These are phyloP conservation scores for Lachnellula suecica DNA, from an alignment of 2,329 filamentous ascomycete genomes.

Conservation along the genomic window DNA sequence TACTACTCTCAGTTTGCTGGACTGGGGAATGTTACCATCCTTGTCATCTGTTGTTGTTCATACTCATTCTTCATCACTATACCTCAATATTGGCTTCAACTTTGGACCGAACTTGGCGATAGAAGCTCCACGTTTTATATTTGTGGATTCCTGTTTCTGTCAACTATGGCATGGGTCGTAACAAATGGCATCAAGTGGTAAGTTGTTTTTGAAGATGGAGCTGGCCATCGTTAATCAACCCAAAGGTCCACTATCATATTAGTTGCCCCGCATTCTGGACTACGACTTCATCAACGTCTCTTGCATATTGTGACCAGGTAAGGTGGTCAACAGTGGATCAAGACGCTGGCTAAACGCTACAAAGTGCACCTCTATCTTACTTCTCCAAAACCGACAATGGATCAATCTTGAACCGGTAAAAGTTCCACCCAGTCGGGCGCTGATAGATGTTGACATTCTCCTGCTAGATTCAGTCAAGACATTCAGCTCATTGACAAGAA, in stretches of 20 bases:
- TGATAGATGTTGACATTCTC: conserved; percentile 2
- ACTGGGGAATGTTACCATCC: conserved; percentile 2
- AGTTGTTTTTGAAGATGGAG: conserved; percentile 10
- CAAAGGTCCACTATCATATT: conserved; percentile 34
- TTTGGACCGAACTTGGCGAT: conserved; percentile 10
- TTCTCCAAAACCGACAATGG: conserved; percentile 42
- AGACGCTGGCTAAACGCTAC: conserved; percentile 4
- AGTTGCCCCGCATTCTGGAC: conserved; percentile 39
- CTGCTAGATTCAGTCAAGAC: conserved; percentile 21
- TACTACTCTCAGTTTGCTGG: conserved; percentile 11
- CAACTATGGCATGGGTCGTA: conserved; percentile 36
- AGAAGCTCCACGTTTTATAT: conserved; percentile 33
- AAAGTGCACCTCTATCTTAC: conserved; percentile 40
- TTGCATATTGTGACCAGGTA: conserved; percentile 32
- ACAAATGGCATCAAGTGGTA: conserved; percentile 39
- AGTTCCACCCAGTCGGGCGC: background rate
- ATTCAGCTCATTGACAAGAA: conserved; percentile 18
- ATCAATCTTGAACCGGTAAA: conserved; percentile 40
- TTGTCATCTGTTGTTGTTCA: conserved; percentile 1
- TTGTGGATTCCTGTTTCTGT: conserved; percentile 36
- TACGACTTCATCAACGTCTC: conserved; percentile 32
- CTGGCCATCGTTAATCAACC: background rate
- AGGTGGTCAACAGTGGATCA: conserved; percentile 9
- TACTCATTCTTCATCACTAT: conserved; percentile 13
- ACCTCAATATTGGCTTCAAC: conserved; percentile 16